These are phyloP conservation scores for Cladosporium halotolerans DNA, from an alignment of 2,329 filamentous ascomycete genomes.

Conservation along the genomic window DNA sequence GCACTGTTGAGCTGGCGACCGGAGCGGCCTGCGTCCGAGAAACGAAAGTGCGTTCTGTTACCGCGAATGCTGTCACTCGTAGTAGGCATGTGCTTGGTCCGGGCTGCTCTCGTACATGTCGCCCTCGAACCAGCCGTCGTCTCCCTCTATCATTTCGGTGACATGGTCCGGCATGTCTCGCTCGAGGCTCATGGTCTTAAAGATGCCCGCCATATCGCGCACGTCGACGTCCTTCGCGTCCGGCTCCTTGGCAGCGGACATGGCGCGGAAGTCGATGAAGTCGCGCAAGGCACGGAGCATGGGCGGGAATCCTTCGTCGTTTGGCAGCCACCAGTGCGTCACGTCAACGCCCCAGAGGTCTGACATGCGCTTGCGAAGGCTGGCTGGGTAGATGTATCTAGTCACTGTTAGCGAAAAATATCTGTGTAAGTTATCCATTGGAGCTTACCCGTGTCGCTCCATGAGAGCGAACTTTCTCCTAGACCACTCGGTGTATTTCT, in stretches of 20 bases:
- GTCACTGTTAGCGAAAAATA: conserved; percentile 3
- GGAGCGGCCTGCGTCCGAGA: no score
- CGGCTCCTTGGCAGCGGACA: conserved; percentile 20
- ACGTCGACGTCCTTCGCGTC: conserved; percentile 19
- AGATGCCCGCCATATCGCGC: conserved; percentile 32
- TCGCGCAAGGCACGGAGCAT: conserved; percentile 71
- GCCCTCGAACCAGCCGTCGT: conserved; percentile 5
- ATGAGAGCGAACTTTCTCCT: conserved; percentile 71
- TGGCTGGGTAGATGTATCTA: conserved; percentile 77
- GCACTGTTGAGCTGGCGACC: no score
- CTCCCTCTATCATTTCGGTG: conserved; percentile 8
- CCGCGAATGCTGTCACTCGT: conserved; percentile 2
- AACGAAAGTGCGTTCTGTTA: background rate
- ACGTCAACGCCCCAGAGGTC: conserved; percentile 68
- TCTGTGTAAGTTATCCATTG: no score
- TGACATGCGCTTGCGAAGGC: conserved; percentile 68
- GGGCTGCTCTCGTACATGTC: conserved; percentile 13
- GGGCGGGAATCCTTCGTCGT: conserved; percentile 67
- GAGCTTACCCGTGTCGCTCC: conserved; percentile 68
- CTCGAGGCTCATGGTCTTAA: conserved; percentile 31
- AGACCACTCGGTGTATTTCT: conserved; percentile 69
- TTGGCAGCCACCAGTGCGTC: conserved; percentile 81
- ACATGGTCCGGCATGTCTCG: conserved; percentile 10
- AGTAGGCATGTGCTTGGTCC: background rate
- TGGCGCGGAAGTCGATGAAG: conserved; percentile 53